phyloP scores from a whole-genome alignment of 345 rosid genomes.

The Physaria fendleri region DNA sequence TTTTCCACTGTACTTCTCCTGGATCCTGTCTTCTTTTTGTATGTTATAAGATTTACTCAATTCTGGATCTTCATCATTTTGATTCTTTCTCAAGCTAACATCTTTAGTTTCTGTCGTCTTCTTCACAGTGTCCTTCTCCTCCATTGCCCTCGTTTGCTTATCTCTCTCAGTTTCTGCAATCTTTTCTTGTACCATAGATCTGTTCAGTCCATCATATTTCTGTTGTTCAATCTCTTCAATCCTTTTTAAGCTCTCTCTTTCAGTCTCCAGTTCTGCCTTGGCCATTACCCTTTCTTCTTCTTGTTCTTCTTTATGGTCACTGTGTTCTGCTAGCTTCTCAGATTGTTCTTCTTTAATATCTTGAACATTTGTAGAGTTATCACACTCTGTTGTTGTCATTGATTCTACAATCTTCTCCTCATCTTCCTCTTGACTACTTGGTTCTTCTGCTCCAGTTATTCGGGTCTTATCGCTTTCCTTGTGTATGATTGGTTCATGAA shows the following conservation, averaged over 20 bases:
- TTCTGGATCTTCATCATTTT: background rate
- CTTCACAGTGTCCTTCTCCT: background rate
- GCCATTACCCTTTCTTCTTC: background rate
- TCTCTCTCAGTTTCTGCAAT: constrained; percentile 1
- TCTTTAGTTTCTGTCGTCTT: background rate
- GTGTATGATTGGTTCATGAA: constrained; percentile 3
- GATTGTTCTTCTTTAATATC: background rate
- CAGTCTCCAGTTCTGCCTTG: constrained; percentile 1
- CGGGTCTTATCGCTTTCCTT: constrained; percentile 6
- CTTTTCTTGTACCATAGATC: background rate
- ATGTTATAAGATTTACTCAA: background rate
- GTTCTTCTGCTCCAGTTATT: background rate
- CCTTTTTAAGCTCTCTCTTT: background rate
- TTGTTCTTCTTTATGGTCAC: background rate
- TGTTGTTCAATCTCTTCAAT: constrained; percentile 2
- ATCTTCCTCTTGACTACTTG: background rate
- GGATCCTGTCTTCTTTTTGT: background rate
- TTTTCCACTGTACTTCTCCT: background rate
- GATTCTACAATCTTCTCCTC: background rate
- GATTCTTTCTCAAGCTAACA: background rate
- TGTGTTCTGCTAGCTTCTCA: background rate
- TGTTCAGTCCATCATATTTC: background rate
- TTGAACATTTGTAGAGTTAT: background rate
- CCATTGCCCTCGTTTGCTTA: background rate
- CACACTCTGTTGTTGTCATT: background rate